Evolutionary conservation across 768 basidiomycete genomes (phyloP), one percentile per base, ranked within the genome.

Genomic region (Kwoniella bestiolae): DNA sequence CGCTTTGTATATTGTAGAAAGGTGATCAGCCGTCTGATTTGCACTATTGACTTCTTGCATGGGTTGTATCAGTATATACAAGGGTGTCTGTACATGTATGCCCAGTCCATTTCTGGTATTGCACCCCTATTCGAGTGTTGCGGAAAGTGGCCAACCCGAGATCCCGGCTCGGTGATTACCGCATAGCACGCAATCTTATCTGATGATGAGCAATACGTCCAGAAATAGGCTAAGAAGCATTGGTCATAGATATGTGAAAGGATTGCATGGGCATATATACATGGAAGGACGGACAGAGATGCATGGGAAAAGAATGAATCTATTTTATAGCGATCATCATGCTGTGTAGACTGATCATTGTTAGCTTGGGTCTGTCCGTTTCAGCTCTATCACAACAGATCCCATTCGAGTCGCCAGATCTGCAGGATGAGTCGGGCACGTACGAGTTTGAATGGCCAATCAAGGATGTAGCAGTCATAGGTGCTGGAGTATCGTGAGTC

Each of bases 401-500:
- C 12, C 29, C 44, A 3, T 32, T 46, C 14, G 28, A 59, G 11
- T 28, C 57, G 28, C 25, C 44, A 28, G 29, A 25, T 7, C 16
- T 6, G 16, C 11, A 18, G 16, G n/a, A 31, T 18, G 45, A 46
- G 11, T 34, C 41, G 7, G 56, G 28, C 12, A 44, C 23, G 56
- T 53, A 71, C 49, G 29, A 23, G 3, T 71, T 74, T 38, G 52
- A 67, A 44, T 49, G 65, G 53, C 67, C 67, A 12, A 66, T 74
- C 34, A 63, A 71, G 59, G 49, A 60, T 29, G 72, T 74, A 21
- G 72, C 72, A 7, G 62, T 74, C 26, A 68, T 74, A 25, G 72
- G 72, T 28, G 72, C 67, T 1, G 72, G 72, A 6, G 66, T 66
- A 8, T 65, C 63, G 67, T 68, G 44, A 56, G 67, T 65, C 4